A percentile compares a stretch with the other conserved stretches of the same genome.
These are phyloP conservation scores for Plasmodium relictum DNA, from an alignment of 169 alveolate species.

Conservation along the genomic window DNA sequence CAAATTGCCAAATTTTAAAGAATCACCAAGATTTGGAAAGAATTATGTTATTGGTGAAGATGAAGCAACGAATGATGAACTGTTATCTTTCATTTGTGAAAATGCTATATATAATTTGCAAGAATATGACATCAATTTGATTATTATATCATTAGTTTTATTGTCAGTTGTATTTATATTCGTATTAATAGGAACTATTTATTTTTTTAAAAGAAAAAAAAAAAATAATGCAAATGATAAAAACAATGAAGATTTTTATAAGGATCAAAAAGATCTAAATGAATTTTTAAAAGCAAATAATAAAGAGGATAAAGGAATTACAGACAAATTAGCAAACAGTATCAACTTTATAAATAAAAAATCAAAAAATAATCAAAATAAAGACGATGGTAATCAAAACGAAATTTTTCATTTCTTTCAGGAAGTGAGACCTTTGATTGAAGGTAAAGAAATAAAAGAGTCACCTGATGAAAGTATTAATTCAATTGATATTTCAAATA, in stretches of 20 bases:
- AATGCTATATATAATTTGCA: constrained; percentile 58
- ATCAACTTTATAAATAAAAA: too few species aligned
- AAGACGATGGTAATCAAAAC: too few species aligned
- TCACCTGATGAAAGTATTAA: too few species aligned
- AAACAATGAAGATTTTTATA: background rate
- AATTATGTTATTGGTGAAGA: constrained; percentile 13
- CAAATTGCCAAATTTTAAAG: constrained; percentile 11
- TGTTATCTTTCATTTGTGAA: constrained; percentile 63
- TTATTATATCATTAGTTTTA: constrained; percentile 6
- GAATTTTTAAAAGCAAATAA: too few species aligned
- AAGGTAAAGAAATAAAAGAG: too few species aligned
- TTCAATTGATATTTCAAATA: too few species aligned
- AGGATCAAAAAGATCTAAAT: background rate
- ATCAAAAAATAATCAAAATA: too few species aligned
- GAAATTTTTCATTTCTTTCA: too few species aligned
- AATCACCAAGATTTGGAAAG: constrained; percentile 48
- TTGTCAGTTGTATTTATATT: constrained; percentile 14
- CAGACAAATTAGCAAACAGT: too few species aligned
- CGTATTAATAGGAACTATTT: constrained; percentile 7
- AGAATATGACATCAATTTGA: constrained; percentile 10
- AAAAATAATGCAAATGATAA: background rate
- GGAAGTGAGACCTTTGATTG: too few species aligned
- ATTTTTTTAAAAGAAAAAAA: background rate
- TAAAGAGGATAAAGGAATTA: too few species aligned
- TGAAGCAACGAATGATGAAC: constrained; percentile 57